These are phyloP conservation scores for Ceratorhiza oryzae-sativae DNA, from an alignment of 1,284 basidiomycete genomes.

Conservation along the genomic window DNA sequence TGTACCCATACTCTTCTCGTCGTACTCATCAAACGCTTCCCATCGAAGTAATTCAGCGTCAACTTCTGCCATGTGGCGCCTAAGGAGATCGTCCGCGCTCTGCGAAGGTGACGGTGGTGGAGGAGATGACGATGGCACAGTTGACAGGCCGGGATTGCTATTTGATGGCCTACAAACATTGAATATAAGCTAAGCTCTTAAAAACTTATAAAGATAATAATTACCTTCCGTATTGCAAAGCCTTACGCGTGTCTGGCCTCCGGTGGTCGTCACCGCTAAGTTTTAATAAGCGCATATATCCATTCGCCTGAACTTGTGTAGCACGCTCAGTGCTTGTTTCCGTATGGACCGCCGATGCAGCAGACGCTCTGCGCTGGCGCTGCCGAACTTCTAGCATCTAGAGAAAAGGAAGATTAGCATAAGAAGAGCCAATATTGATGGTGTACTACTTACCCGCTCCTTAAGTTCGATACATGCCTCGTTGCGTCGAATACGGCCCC, in stretches of 20 bases:
- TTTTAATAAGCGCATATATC: slow-evolving; percentile 1
- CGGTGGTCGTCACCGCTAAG: no score
- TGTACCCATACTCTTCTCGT: not conserved
- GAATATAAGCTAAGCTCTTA: not conserved
- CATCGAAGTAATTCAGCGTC: not conserved
- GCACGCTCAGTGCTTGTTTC: not conserved
- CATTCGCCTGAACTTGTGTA: not conserved
- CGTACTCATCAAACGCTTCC: not conserved
- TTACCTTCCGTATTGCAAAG: not conserved
- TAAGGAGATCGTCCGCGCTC: not conserved
- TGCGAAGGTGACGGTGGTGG: not conserved
- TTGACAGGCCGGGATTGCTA: not conserved
- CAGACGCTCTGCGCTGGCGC: not conserved
- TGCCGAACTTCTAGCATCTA: not conserved
- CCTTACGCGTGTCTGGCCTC: not conserved
- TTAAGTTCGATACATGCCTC: not conserved
- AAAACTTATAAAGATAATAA: not conserved
- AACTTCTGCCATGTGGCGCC: not conserved
- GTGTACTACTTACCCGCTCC: not conserved
- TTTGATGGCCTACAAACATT: not conserved
- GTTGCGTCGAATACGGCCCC: not conserved
- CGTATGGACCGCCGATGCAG: not conserved
- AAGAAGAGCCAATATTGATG: not conserved
- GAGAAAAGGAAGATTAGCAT: not conserved
- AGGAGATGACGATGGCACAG: not conserved